phyloP scores from a whole-genome alignment of 139 green algal species.

The Microglena sp. region DNA sequence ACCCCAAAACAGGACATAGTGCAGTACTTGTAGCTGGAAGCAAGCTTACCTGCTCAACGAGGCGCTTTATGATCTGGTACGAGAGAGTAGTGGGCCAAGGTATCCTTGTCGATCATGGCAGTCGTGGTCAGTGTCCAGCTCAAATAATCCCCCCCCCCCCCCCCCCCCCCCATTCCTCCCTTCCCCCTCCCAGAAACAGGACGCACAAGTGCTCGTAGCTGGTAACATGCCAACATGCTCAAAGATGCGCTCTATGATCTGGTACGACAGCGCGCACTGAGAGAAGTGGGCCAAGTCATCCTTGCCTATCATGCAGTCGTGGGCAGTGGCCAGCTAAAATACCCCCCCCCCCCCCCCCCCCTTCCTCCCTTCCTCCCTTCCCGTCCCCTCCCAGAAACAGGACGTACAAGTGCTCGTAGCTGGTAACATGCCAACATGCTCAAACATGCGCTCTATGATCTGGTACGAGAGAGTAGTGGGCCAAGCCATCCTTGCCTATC shows the following conservation, averaged over 20 bases:
- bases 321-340: conserved; percentile 96
- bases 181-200: too few species aligned
- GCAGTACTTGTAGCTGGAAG: too few species aligned
- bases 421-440: conserved; percentile 53
- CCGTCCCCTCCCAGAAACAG: too few species aligned
- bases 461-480: conserved; percentile 92
- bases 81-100: conserved; percentile 93
- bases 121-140: conserved; percentile 97
- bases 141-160: too few species aligned
- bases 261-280: conserved; percentile 71
- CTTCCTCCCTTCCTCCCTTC: too few species aligned
- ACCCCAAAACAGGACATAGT: too few species aligned
- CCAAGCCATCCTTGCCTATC: conserved; percentile 83
- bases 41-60: too few species aligned
- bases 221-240: conserved; percentile 5
- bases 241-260: conserved; percentile 81
- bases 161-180: too few species aligned
- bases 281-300: not conserved
- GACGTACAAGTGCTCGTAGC: too few species aligned
- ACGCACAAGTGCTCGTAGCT: too few species aligned
- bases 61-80: too few species aligned
- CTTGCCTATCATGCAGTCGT: conserved; percentile 71
- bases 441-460: conserved; percentile 90
- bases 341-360: too few species aligned
- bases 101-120: conserved; percentile 85